Percentiles rank a stretch among this genome's conserved stretches.
Conservation (phyloP, 345 rosid genomes). For the Hibiscus syriacus region DNA sequence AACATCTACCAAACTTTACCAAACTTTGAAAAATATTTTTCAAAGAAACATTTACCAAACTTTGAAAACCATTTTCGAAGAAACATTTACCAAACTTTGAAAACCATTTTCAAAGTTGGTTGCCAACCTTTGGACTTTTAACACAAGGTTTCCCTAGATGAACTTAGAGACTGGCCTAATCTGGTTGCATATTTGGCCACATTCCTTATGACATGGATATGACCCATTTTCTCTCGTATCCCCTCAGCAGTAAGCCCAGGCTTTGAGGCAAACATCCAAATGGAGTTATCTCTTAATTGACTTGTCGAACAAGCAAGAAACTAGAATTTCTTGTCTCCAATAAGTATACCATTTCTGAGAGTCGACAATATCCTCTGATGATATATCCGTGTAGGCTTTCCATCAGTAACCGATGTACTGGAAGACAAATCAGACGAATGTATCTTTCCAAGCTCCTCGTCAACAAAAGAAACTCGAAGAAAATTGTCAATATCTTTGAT, state of each 20-base stretch:
- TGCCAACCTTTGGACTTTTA: no score
- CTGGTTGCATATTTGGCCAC: constrained; percentile 53
- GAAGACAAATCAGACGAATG: constrained; percentile 58
- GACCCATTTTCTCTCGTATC: constrained; percentile 40
- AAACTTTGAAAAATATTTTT: no score
- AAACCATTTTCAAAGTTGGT: no score
- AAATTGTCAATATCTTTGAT: constrained; percentile 32
- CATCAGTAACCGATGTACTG: constrained; percentile 25
- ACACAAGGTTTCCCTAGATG: constrained; percentile 49
- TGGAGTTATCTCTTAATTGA: constrained; percentile 43
- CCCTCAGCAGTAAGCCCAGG: constrained; percentile 27
- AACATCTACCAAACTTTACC: no score
- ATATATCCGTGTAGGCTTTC: constrained; percentile 25
- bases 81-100: no score
- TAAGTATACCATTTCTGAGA: constrained; percentile 37
- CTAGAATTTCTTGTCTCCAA: constrained; percentile 33
- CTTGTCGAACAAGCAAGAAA: constrained; percentile 55
- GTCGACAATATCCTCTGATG: constrained; percentile 33
- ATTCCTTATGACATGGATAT: constrained; percentile 32
- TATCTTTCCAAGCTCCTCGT: constrained; percentile 46
- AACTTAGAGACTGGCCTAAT: constrained; percentile 46
- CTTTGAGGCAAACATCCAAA: constrained; percentile 63
- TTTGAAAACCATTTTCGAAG: no score
- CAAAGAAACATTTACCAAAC: no score
- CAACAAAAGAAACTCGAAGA: constrained; percentile 58